Base-by-base conservation (phyloP, 2,329 filamentous ascomycete species). In the Xylariaceae sp. region DNA sequence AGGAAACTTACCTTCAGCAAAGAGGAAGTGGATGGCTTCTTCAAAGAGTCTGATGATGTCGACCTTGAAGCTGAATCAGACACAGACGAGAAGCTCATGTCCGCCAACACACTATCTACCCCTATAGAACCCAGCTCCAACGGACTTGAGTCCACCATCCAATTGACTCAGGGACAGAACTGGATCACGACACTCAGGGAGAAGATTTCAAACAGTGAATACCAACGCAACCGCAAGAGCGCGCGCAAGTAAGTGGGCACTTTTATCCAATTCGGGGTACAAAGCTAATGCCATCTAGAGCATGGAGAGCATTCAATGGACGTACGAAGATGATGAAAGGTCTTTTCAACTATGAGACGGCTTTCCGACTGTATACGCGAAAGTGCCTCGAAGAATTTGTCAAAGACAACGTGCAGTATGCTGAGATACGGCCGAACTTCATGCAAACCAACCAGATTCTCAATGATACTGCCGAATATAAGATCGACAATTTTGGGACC, bases 1-100 rank as follows among this genome's bases (percentile, higher is more conserved):
- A 73, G 74, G 10, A 90, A 89, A 72, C 80, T 89, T 62, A 75
- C 84, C 1, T 85, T 89, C 50, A 74, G 79, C 39, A 80, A 84
- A 62, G 74, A 82, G 4, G 86, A 89, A 68, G 79, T 84, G 0
- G 80, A 67, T 44, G 53, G 51, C 15, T 66, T 70, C 51, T 70
- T 64, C 49, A 10, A 45, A 15, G 51, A 56, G 1, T 34, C n/a
- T 10, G 52, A 62, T 7, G 58, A 61, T 34, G 39, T 47, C 9
- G 48, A 58, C 44, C 51, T 57, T 13, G 51, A 54, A 56, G 45
- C 34, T 23, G 53, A 53, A n/a, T 51, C 37, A 17, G 51, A 61
- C 17, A 51, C 51, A n/a, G 58, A 57, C 49, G 30, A 9, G 30
- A 35, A 45, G 49, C 51, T 51, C 9, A 9, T 17, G 8, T 30